Percentiles rank a stretch among this genome's conserved stretches.
Evolutionary conservation across 2,329 filamentous ascomycete genomes (phyloP).

Genomic region (Thermothelomyces thermophilus): DNA sequence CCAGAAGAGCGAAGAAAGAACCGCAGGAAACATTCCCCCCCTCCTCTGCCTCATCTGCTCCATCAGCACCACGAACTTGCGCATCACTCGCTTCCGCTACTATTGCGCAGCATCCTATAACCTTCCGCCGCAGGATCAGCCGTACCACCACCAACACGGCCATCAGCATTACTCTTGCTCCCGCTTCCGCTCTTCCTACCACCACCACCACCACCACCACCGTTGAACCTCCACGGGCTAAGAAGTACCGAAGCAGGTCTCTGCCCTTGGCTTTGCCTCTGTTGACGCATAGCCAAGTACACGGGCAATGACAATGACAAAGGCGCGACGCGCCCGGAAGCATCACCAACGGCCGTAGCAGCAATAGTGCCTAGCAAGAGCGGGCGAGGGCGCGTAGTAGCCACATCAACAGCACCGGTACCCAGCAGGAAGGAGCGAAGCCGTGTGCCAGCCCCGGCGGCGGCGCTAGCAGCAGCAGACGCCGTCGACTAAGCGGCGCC

Average conservation of each 20-base stretch:
- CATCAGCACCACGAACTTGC: neutral
- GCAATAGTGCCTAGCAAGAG: too few species aligned
- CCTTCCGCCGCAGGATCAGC: neutral
- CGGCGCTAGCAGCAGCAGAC: neutral
- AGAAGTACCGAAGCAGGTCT: constrained; percentile 27
- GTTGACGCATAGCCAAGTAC: constrained; percentile 5
- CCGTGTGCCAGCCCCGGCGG: constrained; percentile 13
- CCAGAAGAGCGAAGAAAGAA: constrained; percentile 2
- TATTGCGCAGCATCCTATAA: constrained; percentile 10
- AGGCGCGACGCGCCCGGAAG: neutral
- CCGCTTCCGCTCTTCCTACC: neutral
- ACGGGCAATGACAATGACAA: neutral
- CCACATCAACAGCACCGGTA: neutral
- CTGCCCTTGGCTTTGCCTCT: constrained; percentile 24
- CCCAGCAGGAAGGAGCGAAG: constrained; percentile 9
- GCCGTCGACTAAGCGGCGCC: constrained; percentile 31
- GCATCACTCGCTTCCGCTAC: neutral
- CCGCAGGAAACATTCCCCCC: neutral
- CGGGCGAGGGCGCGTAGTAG: constrained; percentile 1
- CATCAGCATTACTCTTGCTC: too few species aligned
- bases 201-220: neutral
- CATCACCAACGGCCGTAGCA: too few species aligned
- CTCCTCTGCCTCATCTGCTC: neutral
- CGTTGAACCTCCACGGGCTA: constrained; percentile 15
- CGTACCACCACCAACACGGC: too few species aligned